phyloP scores from a whole-genome alignment of 441 rosid genomes.

The Capsella rubella region DNA sequence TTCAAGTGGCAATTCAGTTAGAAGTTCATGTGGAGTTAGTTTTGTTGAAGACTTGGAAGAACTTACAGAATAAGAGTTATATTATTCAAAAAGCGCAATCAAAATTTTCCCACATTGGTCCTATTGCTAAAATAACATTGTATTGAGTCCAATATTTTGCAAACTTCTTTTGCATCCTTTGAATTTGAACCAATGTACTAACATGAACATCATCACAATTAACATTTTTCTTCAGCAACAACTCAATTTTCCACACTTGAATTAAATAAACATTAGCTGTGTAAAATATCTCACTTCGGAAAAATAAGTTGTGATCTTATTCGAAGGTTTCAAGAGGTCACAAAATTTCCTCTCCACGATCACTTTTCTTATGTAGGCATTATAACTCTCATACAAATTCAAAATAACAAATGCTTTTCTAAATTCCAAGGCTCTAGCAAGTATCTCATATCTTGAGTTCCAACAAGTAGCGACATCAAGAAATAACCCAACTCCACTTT shows the following conservation, averaged over 20 bases:
- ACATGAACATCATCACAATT: background rate
- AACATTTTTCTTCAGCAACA: background rate
- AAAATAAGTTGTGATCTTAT: background rate
- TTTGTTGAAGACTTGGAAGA: background rate
- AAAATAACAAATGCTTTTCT: too few species aligned
- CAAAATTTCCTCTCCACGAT: background rate
- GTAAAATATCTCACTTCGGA: background rate
- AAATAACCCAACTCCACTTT: too few species aligned
- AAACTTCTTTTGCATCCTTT: background rate
- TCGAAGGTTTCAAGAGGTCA: background rate
- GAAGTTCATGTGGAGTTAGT: background rate
- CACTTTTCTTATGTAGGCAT: background rate
- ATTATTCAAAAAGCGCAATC: background rate
- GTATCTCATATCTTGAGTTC: background rate
- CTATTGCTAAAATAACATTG: background rate
- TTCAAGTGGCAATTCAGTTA: background rate
- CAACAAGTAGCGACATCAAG: too few species aligned
- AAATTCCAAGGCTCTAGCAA: background rate
- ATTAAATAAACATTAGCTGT: background rate
- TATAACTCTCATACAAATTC: background rate
- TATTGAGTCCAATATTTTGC: background rate
- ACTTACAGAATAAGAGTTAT: background rate
- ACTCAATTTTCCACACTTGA: background rate
- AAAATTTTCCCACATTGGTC: background rate
- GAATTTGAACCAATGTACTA: background rate